These are phyloP conservation scores for Leccinum rimulosum DNA, from an alignment of 768 basidiomycete genomes.

Conservation along the genomic window DNA sequence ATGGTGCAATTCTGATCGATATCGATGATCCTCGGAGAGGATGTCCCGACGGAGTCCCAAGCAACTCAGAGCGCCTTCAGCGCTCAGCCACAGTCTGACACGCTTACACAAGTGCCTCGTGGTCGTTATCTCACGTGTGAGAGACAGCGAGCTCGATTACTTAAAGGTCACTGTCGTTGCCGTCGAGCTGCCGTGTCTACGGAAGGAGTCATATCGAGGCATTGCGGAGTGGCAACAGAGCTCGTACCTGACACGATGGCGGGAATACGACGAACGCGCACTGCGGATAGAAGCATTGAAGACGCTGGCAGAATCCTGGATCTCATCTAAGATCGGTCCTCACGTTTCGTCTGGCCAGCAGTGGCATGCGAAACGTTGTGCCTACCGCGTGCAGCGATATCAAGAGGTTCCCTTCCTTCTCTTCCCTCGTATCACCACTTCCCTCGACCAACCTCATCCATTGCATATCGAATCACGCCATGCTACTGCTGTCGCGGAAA, in stretches of 20 bases:
- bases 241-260: background rate
- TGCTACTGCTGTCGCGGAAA: background rate
- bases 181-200: no score
- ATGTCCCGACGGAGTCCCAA: no score
- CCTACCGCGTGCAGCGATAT: background rate
- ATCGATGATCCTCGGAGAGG: no score
- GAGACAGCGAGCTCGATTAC: no score
- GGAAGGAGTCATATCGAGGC: no score
- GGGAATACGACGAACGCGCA: background rate
- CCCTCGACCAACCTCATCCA: background rate
- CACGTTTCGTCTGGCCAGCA: background rate
- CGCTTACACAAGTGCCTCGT: no score
- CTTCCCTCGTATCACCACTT: background rate
- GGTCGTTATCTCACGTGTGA: no score
- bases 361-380: background rate
- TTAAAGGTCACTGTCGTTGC: no score
- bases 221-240: background rate
- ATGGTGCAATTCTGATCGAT: no score
- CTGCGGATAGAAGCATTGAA: background rate
- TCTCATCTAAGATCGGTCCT: background rate
- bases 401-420: background rate
- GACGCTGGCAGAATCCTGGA: background rate
- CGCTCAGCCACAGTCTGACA: no score
- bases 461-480: no score
- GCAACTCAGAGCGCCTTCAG: no score